These are phyloP conservation scores for Plasmodium fragile DNA, from an alignment of 169 alveolate species.

Conservation along the genomic window DNA sequence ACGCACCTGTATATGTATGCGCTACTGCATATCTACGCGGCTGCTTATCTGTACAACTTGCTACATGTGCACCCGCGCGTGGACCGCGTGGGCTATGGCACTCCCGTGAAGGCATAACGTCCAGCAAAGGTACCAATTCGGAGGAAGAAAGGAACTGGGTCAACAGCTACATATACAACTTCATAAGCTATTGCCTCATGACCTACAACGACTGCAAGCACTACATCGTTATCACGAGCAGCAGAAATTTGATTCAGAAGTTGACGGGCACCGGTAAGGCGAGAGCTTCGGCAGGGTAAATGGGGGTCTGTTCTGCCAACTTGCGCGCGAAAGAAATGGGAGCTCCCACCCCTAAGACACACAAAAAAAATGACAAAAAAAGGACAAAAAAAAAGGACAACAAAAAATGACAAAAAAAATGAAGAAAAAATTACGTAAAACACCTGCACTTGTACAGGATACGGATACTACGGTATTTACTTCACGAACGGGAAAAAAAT, in stretches of 20 bases:
- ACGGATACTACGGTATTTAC: constrained; percentile 62
- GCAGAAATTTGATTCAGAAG: constrained; percentile 50
- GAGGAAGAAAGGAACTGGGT: constrained; percentile 64
- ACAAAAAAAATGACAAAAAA: too few relatives aligned
- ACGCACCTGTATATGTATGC: neutral
- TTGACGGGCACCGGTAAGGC: constrained; percentile 64
- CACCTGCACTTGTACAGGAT: neutral
- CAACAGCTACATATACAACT: constrained; percentile 64
- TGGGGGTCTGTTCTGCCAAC: neutral
- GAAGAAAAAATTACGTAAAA: neutral
- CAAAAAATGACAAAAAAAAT: neutral
- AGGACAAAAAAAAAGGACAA: neutral
- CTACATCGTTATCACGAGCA: constrained; percentile 45
- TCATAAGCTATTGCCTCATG: constrained; percentile 52
- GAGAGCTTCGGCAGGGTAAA: neutral
- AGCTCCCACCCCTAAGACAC: neutral
- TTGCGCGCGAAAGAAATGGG: neutral
- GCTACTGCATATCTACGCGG: neutral
- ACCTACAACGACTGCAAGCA: constrained; percentile 67
- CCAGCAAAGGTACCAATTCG: constrained; percentile 23
- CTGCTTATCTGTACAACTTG: neutral
- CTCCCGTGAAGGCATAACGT: constrained; percentile 38
- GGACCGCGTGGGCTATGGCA: neutral
- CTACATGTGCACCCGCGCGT: neutral
- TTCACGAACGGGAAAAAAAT: constrained; percentile 71